Evolutionary conservation across 305 asterid genomes (phyloP).

Genomic region (Fraxinus sp.): DNA sequence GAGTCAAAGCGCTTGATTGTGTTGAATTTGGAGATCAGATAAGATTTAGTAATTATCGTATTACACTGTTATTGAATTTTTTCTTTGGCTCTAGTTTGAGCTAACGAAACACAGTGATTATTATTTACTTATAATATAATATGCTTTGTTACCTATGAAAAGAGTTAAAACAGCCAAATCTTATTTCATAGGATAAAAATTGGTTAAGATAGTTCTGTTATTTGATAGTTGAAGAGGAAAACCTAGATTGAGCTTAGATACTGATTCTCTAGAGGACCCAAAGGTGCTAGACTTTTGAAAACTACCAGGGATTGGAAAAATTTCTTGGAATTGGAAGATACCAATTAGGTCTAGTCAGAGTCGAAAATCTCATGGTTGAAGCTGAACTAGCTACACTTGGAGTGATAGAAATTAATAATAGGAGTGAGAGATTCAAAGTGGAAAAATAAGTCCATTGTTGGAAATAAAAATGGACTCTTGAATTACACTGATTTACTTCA

Average conservation of each 20-base stretch:
- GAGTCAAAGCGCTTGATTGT: background rate
- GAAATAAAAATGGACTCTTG: background rate
- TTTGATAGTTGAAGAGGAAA: background rate
- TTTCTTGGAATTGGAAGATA: background rate
- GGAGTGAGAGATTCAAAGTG: background rate
- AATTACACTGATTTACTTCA: background rate
- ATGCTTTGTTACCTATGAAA: background rate
- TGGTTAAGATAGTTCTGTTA: background rate
- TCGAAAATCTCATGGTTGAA: background rate
- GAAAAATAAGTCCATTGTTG: background rate
- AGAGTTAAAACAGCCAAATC: background rate
- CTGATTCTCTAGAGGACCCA: background rate
- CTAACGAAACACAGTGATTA: background rate
- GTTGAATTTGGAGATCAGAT: background rate
- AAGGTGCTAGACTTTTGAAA: background rate
- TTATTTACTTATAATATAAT: background rate
- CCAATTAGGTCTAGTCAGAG: background rate
- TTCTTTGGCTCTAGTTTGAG: background rate
- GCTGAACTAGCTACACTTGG: background rate
- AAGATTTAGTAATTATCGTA: background rate
- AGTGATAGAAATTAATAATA: background rate
- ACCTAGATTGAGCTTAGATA: background rate
- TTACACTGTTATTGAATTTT: background rate
- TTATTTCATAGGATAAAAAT: background rate
- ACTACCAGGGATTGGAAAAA: background rate